Evolutionary conservation across 176 grass and related monocot genomes (phyloP), one percentile per base, ranked within the genome.

Genomic region (barley (Hordeum vulgare)): DNA sequence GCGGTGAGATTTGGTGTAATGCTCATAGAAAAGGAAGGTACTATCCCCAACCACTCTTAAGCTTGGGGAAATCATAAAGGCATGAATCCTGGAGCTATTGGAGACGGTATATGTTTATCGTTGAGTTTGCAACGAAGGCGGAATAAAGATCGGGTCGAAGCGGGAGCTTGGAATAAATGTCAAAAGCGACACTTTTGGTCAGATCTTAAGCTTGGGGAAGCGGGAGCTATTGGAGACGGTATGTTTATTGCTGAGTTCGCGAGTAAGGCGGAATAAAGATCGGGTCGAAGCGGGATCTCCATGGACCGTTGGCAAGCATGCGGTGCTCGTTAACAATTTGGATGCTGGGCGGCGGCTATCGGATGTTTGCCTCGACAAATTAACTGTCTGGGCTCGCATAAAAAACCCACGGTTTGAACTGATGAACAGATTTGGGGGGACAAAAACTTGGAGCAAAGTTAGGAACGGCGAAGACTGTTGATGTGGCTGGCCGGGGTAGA

Each of bases 1-100:
- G n/a, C n/a, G n/a, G n/a, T n/a, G n/a, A n/a, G n/a, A n/a, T n/a
- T n/a, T n/a, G n/a, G n/a, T n/a, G n/a, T n/a, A n/a, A n/a, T n/a
- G n/a, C n/a, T n/a, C n/a, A n/a, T n/a, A n/a, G n/a, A n/a, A n/a
- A n/a, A n/a, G n/a, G n/a, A 42, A 42, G 17, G 62, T 54, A 5
- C 21, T 80, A 0, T 80, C 62, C 1, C 8, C 42, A 0, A 49
- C 3, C 2, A 64, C 35, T 8, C 41, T 67, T 62, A 18, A 2
- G 15, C 61, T n/a, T 51, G 77, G 61, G 37, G 40, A n/a, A 80
- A 80, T 80, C 61, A 26, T 0, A 24, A 4, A 23, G 78, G 62
- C 2, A 17, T 80, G 21, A 5, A 36, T 0, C 0, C 0, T 0
- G 67, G 29, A 36, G 17, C n/a, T n/a, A n/a, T n/a, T n/a, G n/a